Conservation (phyloP, 140 eudicot genomes). For the Anethum foeniculum region DNA sequence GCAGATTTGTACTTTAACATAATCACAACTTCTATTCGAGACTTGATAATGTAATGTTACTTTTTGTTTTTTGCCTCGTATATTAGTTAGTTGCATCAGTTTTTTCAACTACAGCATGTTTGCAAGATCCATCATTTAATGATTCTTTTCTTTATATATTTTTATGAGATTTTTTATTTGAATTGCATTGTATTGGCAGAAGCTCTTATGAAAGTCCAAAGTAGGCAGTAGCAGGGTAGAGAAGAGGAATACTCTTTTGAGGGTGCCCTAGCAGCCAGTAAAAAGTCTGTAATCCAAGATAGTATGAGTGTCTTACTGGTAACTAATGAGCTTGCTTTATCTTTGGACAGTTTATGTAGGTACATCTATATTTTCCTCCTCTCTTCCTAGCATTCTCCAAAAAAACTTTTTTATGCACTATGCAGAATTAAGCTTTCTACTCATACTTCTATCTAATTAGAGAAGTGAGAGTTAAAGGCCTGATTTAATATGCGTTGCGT, state of each 20-base stretch:
- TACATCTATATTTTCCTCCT: too few species aligned
- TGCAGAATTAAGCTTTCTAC: neutral
- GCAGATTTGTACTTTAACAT: too few species aligned
- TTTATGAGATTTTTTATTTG: conserved; percentile 11
- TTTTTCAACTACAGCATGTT: neutral
- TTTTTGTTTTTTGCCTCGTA: neutral
- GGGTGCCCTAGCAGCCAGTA: conserved; percentile 60
- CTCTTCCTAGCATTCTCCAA: neutral
- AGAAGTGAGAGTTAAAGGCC: neutral
- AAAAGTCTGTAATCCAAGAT: conserved; percentile 69
- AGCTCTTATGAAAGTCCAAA: conserved; percentile 44
- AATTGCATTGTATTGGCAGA: conserved; percentile 36
- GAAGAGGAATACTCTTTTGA: conserved; percentile 48
- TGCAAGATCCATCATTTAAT: neutral
- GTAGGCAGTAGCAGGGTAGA: conserved; percentile 35
- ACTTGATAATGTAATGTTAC: neutral
- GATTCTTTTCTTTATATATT: neutral
- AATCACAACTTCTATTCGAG: too few species aligned
- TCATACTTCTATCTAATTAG: neutral
- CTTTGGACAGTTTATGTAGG: neutral
- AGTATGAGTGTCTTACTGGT: conserved; percentile 63
- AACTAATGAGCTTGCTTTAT: conserved; percentile 10
- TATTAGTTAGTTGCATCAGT: neutral
- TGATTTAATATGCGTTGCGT: too few species aligned
- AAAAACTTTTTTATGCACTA: neutral